phyloP scores from a whole-genome alignment of 306 rosid genomes.

The Fragaria nilgerrensis region DNA sequence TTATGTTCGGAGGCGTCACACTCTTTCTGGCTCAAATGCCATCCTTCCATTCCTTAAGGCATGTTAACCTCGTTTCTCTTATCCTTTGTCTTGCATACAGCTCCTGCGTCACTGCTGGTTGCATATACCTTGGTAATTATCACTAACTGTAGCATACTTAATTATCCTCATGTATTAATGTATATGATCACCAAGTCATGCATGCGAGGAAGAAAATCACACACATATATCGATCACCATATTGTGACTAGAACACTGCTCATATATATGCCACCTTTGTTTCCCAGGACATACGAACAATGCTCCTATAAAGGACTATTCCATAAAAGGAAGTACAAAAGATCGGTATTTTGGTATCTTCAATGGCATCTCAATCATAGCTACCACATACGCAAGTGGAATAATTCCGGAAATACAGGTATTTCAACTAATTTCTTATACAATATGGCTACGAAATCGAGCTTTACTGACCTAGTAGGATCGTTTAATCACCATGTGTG shows the following conservation, averaged over 20 bases:
- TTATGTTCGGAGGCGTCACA: slow-evolving; percentile 50
- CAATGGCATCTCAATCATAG: slow-evolving; percentile 70
- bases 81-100: slow-evolving; percentile 51
- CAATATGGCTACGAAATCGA: background rate
- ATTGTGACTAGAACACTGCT: background rate
- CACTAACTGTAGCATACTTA: background rate
- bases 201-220: background rate
- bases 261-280: background rate
- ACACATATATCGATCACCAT: too few relatives aligned
- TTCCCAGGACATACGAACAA: slow-evolving; percentile 55
- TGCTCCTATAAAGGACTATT: slow-evolving; percentile 47
- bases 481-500: background rate
- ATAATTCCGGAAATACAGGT: slow-evolving; percentile 90
- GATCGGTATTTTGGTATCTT: slow-evolving; percentile 47
- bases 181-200: background rate
- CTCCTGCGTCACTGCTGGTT: slow-evolving; percentile 49
- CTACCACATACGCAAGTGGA: slow-evolving; percentile 67
- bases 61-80: slow-evolving; percentile 66
- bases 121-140: slow-evolving; percentile 55
- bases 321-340: slow-evolving; percentile 36
- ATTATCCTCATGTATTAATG: too few relatives aligned
- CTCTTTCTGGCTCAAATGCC: slow-evolving; percentile 74
- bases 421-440: background rate
- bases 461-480: background rate
- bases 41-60: slow-evolving; percentile 81